These are phyloP conservation scores for Noccaea caerulescens DNA, from an alignment of 345 rosid species.

Conservation along the genomic window DNA sequence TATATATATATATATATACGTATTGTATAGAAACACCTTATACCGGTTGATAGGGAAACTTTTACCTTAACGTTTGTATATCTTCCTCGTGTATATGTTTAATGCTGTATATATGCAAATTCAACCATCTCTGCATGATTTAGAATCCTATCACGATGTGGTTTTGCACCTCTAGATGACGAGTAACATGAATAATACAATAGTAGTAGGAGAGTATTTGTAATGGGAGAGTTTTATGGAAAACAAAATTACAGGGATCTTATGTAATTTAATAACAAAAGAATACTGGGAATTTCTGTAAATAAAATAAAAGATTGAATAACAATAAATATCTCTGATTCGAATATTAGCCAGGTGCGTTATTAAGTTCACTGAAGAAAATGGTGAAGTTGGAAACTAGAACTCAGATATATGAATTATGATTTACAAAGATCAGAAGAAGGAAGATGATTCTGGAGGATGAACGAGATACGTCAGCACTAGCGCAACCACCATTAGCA, in stretches of 20 bases:
- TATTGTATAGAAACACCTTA: constrained; percentile 36
- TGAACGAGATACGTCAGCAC: constrained; percentile 70
- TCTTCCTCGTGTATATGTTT: not conserved
- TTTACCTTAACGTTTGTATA: constrained; percentile 28
- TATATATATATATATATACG: constrained; percentile 23
- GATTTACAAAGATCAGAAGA: constrained; percentile 2
- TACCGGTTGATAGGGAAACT: constrained; percentile 33
- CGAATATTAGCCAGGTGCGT: not conserved
- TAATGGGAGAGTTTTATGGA: no score
- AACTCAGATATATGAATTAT: not conserved
- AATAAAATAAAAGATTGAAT: not conserved
- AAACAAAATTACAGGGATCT: no score
- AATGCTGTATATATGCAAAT: constrained; percentile 35
- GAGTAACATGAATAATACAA: no score
- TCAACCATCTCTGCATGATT: constrained; percentile 7
- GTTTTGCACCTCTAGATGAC: no score
- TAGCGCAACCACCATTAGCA: constrained; percentile 65
- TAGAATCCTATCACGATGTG: not conserved
- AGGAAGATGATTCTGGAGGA: constrained; percentile 52
- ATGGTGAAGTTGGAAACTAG: not conserved
- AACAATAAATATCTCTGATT: no score
- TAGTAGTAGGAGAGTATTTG: no score
- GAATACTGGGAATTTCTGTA: no score
- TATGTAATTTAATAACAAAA: no score
- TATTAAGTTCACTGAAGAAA: no score